phyloP scores from a whole-genome alignment of 2,329 filamentous ascomycete genomes.

The Calonectria montana region DNA sequence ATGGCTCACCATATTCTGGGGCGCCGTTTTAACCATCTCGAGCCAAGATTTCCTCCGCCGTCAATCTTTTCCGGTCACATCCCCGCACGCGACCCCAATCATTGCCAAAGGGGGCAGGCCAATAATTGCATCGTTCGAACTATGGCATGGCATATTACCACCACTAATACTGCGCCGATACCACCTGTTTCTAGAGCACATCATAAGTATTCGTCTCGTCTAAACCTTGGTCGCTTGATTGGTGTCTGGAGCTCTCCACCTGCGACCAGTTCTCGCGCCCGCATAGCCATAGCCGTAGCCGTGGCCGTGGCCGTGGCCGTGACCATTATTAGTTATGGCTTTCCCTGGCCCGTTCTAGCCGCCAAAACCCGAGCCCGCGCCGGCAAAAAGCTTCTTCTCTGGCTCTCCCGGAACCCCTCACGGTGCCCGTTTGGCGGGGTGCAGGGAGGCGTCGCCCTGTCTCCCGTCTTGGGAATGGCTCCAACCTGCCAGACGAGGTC shows the following conservation, averaged over 20 bases:
- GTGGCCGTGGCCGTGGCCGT: too few species aligned
- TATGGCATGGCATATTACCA: neutral
- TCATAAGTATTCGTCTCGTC: neutral
- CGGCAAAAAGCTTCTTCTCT: neutral
- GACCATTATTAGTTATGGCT: too few species aligned
- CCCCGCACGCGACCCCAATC: neutral
- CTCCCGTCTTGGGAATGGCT: conserved; percentile 9
- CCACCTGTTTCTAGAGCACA: conserved; percentile 4
- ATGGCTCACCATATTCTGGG: neutral
- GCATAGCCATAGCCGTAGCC: neutral
- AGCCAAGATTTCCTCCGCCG: neutral
- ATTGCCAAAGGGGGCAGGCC: neutral
- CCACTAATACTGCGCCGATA: neutral
- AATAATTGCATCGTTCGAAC: neutral
- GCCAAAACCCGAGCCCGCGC: neutral
- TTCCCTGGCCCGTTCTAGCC: conserved; percentile 9
- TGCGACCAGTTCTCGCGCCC: neutral
- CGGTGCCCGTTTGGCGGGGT: neutral
- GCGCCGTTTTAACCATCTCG: neutral
- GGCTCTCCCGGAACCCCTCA: neutral
- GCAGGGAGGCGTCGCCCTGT: conserved; percentile 10
- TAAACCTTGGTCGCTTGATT: neutral
- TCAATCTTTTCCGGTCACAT: neutral
- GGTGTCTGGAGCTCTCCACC: neutral
- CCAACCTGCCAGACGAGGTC: neutral